Percentiles rank a stretch among this genome's conserved stretches.
phyloP scores from a whole-genome alignment of 2,329 filamentous ascomycete genomes.

The Pseudogymnoascus sp. region DNA sequence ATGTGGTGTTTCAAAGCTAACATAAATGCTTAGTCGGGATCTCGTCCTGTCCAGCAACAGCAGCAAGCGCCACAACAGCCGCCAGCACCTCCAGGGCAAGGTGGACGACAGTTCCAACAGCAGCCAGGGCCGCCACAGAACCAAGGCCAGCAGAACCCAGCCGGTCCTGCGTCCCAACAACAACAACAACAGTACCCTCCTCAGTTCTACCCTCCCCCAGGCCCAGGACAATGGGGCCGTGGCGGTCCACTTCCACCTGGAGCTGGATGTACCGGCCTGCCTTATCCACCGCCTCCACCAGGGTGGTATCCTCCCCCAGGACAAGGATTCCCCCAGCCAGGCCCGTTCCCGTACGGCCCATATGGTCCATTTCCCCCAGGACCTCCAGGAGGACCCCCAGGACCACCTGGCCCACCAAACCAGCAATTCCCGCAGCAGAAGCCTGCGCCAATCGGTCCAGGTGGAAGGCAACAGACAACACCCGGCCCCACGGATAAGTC shows the following conservation, averaged over 20 bases:
- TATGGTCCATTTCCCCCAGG: constrained; percentile 56
- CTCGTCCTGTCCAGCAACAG: constrained; percentile 3
- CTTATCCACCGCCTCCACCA: constrained; percentile 57
- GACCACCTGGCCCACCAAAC: constrained; percentile 1
- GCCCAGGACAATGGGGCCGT: constrained; percentile 48
- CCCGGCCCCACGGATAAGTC: constrained; percentile 41
- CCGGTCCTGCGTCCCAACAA: constrained; percentile 17
- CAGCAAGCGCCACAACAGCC: constrained; percentile 17
- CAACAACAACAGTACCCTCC: constrained; percentile 40
- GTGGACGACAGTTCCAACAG: constrained; percentile 16
- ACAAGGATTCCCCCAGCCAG: constrained; percentile 42
- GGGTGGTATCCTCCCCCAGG: constrained; percentile 64
- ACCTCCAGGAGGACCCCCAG: constrained; percentile 26
- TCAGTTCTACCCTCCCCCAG: constrained; percentile 32
- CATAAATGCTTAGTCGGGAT: constrained; percentile 2
- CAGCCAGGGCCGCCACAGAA: constrained; percentile 17
- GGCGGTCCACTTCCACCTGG: constrained; percentile 43
- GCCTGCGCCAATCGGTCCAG: constrained; percentile 47
- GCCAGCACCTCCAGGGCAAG: constrained; percentile 10
- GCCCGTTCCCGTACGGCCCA: constrained; percentile 42
- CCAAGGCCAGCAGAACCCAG: constrained; percentile 17
- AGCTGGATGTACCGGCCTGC: constrained; percentile 66
- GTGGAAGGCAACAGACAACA: constrained; percentile 37
- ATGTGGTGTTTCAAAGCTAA: not conserved
- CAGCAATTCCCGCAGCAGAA: constrained; percentile 31